Percentiles rank a stretch among this genome's conserved stretches.
Evolutionary conservation across 2,329 filamentous ascomycete genomes (phyloP).

Genomic region (Proliferodiscus dingleyae): DNA sequence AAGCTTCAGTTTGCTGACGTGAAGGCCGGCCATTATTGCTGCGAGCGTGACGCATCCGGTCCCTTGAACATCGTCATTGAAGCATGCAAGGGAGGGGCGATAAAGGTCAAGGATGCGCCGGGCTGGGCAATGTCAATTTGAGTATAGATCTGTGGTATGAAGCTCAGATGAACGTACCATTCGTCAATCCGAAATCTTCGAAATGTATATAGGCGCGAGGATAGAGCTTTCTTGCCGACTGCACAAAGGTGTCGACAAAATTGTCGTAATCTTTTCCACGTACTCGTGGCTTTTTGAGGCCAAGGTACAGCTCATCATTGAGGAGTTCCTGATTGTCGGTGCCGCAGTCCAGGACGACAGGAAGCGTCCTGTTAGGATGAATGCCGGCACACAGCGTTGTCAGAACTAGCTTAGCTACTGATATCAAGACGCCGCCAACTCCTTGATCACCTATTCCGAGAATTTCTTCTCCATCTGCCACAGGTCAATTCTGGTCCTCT

Average conservation of each 20-base stretch:
- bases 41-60: constrained; percentile 85
- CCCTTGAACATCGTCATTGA: constrained; percentile 89
- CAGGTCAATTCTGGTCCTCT: constrained; percentile 30
- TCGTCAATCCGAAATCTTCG: constrained; percentile 77
- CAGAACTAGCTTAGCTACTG: constrained; percentile 74
- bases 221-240: constrained; percentile 61
- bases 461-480: constrained; percentile 60
- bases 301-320: constrained; percentile 74
- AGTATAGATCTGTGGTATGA: neutral
- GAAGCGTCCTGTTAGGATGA: constrained; percentile 71
- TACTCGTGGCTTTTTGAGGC: constrained; percentile 60
- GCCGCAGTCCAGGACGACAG: constrained; percentile 80
- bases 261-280: constrained; percentile 69
- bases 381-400: constrained; percentile 85
- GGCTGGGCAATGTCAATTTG: constrained; percentile 31
- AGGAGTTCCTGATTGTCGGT: constrained; percentile 75
- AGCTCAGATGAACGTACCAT: constrained; percentile 43
- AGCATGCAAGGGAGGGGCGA: constrained; percentile 68
- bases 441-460: constrained; percentile 88
- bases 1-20: constrained; percentile 62
- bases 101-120: constrained; percentile 73
- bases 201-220: constrained; percentile 84
- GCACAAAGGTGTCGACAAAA: constrained; percentile 72
- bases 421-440: constrained; percentile 78
- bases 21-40: constrained; percentile 70